Evolutionary conservation across 2,329 filamentous ascomycete species (phyloP).

Genomic region (Parascedosporium putredinis): DNA sequence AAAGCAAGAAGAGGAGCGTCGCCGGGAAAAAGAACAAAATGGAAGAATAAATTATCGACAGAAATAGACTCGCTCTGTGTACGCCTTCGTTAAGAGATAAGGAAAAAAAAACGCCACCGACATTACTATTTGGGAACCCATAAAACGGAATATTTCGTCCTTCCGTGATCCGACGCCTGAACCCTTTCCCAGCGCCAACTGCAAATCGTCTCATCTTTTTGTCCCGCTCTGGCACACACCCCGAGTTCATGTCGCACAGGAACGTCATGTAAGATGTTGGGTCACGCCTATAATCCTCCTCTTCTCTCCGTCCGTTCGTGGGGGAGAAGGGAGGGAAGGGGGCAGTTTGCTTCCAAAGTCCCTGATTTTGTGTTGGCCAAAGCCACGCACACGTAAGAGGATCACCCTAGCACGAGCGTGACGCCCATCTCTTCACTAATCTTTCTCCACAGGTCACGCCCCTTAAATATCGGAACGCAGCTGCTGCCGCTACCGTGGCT

Average conservation of each 20-base stretch:
- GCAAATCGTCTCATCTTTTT: not conserved
- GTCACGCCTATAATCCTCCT: too few species aligned
- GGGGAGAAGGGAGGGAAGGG: not conserved
- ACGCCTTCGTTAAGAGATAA: not conserved
- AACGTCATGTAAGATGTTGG: too few species aligned
- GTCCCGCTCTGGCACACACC: not conserved
- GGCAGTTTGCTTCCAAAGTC: too few species aligned
- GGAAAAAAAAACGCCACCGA: not conserved
- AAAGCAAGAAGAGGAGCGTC: too few species aligned
- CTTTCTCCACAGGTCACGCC: slow-evolving; percentile 40
- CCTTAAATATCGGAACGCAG: slow-evolving; percentile 12
- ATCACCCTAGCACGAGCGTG: slow-evolving; percentile 49
- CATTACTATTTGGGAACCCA: not conserved
- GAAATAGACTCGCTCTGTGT: not conserved
- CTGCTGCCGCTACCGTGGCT: slow-evolving; percentile 3
- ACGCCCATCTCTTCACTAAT: slow-evolving; percentile 50
- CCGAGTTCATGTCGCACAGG: not conserved
- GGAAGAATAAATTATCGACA: not conserved
- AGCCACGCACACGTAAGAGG: too few species aligned
- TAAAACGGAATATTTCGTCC: slow-evolving; percentile 2
- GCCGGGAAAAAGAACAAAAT: too few species aligned
- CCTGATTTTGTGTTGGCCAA: too few species aligned
- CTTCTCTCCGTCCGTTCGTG: too few species aligned
- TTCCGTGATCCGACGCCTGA: slow-evolving; percentile 1
- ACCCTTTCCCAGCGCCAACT: not conserved